These are phyloP conservation scores for Clavulina sp. DNA, from an alignment of 768 basidiomycete species.

Conservation along the genomic window DNA sequence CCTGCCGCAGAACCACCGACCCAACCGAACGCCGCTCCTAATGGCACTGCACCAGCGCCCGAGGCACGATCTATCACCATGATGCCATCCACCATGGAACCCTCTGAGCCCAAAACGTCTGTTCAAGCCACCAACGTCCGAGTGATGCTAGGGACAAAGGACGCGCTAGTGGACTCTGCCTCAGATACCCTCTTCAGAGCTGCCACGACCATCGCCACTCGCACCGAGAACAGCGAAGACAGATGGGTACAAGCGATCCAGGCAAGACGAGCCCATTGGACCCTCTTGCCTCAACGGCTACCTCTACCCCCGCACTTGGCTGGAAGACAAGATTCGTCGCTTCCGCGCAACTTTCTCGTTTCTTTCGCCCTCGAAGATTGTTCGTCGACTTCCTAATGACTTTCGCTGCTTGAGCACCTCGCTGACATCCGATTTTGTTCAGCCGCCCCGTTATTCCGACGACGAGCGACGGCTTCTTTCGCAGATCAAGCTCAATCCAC, in stretches of 20 bases:
- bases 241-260: constrained; percentile 67
- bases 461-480: constrained; percentile 53
- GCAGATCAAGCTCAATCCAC: constrained; percentile 29
- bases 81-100: not conserved
- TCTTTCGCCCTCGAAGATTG: constrained; percentile 72
- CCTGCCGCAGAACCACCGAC: constrained; percentile 16
- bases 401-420: not conserved
- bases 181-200: constrained; percentile 52
- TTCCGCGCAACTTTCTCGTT: constrained; percentile 65
- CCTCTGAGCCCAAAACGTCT: constrained; percentile 30
- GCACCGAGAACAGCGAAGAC: constrained; percentile 41
- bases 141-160: constrained; percentile 59
- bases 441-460: constrained; percentile 50
- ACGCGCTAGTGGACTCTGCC: constrained; percentile 59
- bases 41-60: constrained; percentile 34
- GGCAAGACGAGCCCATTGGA: constrained; percentile 62
- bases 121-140: constrained; percentile 59
- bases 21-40: constrained; percentile 13
- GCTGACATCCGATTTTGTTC: not conserved
- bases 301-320: constrained; percentile 27
- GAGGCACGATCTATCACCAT: not conserved
- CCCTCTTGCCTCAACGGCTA: constrained; percentile 61
- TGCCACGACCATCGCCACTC: constrained; percentile 48
- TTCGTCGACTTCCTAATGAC: constrained; percentile 22
- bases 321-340: constrained; percentile 31